Base-by-base conservation (phyloP, 768 basidiomycete genomes). In the Grammothele lineata region DNA sequence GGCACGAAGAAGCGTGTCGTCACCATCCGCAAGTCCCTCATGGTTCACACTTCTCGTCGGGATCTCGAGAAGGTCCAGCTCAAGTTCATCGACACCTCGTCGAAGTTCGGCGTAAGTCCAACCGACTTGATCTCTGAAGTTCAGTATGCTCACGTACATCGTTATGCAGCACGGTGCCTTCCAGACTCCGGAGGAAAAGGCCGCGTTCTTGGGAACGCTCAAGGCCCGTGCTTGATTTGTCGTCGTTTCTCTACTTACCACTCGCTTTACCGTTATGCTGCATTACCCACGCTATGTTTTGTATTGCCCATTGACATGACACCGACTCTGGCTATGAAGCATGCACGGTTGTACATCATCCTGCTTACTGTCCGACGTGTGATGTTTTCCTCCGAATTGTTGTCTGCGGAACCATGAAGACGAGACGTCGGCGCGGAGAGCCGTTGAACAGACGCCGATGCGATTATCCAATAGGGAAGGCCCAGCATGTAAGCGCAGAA, bases 11-110 rank as follows among this genome's bases (percentile, higher is more conserved):
- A 98, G 80, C 91, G 96, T 74, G 85, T 98, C 58, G 79, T 98
- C 65, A 97, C 94, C 51, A 83, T 99, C 68, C 89, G 96, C 66
- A 96, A 98, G 67, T 92, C 92, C 19, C 82, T 98, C 66, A 90
- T 93, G 87, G 84, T 89, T 47, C 94, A 94, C 78, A 95, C 95
- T 35, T 89, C 87, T 54, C 88, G 93, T 65, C 81, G 85, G 71
- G 92, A 97, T 70, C 81, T 98, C 66, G 96, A 99, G 81, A 94
- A 98, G 77, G 88, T 96, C 53, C 80, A 86, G 52, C 87, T 96
- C 80, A 97, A 95, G 73, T 97, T 94, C 76, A 95, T 98, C 80
- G 93, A 95, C 65, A 97, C 95, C 26, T 90, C 92, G 35, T 94
- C 91, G 70, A 96, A 96, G 72, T 93, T 92, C 72, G 92, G 94